A percentile compares a stretch with the other conserved stretches of the same genome.
Conservation (phyloP, 2,329 filamentous ascomycete species). For the Aspergillus novofumigatus region DNA sequence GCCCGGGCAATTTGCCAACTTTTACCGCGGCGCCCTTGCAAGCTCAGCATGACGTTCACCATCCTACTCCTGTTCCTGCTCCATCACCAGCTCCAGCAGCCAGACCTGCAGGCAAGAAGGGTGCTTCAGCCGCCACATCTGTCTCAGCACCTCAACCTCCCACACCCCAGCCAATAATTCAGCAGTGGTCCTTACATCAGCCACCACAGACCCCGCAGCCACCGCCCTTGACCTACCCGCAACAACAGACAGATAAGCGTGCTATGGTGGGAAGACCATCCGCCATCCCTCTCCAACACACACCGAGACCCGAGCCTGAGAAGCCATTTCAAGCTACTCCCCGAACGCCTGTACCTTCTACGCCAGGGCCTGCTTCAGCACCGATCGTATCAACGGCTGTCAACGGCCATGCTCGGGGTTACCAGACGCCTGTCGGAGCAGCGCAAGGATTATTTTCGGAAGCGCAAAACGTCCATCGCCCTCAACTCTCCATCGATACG, state of each 20-base stretch:
- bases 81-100: constrained; percentile 9
- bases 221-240: constrained; percentile 18
- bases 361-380: constrained; percentile 20
- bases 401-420: constrained; percentile 18
- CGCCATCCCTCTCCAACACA: constrained; percentile 17
- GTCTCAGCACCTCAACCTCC: constrained; percentile 17
- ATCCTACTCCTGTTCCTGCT: constrained; percentile 12
- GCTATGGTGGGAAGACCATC: constrained; percentile 16
- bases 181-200: constrained; percentile 35
- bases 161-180: constrained; percentile 30
- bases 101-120: constrained; percentile 15
- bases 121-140: constrained; percentile 10
- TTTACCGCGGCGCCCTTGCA: constrained; percentile 23
- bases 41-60: constrained; percentile 17
- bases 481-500: constrained; percentile 36
- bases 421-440: constrained; percentile 26
- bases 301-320: constrained; percentile 12
- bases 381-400: constrained; percentile 22
- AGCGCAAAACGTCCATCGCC: constrained; percentile 24
- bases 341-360: constrained; percentile 23
- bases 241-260: constrained; percentile 13
- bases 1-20: constrained; percentile 11
- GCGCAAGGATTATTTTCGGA: constrained; percentile 21
- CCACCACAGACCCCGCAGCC: constrained; percentile 29
- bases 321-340: constrained; percentile 12